Percentiles rank a stretch among this genome's conserved stretches.
phyloP scores from a whole-genome alignment of 2,329 filamentous ascomycete species.

The Fusarium avenaceum region DNA sequence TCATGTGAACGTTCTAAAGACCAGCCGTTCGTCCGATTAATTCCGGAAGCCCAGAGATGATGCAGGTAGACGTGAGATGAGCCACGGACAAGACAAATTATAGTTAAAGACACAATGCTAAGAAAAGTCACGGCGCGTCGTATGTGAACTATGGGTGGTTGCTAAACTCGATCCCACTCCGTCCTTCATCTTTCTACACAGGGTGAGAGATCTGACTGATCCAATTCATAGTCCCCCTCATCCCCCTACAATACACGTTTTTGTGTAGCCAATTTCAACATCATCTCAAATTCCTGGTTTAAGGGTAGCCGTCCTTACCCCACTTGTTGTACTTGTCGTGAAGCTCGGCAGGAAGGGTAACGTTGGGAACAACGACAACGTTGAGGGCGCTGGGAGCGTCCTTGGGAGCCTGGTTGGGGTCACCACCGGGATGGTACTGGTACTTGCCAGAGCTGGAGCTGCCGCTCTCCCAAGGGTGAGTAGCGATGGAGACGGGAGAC shows the following conservation, averaged over 20 bases:
- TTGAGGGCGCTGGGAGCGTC: conserved; percentile 96
- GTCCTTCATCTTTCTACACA: conserved; percentile 46
- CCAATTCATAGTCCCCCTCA: conserved; percentile 27
- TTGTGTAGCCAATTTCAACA: conserved; percentile 28
- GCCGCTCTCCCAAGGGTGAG: conserved; percentile 92
- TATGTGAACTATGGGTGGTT: conserved; percentile 46
- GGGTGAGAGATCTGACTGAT: conserved; percentile 19
- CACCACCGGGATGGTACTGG: conserved; percentile 88
- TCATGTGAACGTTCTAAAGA: background rate
- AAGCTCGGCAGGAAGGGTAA: conserved; percentile 90
- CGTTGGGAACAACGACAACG: conserved; percentile 92
- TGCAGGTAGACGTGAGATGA: background rate
- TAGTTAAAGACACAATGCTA: conserved; percentile 45
- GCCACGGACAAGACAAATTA: conserved; percentile 26
- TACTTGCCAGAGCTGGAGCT: conserved; percentile 71
- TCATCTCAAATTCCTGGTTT: conserved; percentile 44
- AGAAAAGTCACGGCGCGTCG: conserved; percentile 40
- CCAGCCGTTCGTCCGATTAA: conserved; percentile 13
- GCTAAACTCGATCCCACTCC: conserved; percentile 43
- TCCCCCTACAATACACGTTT: conserved; percentile 31
- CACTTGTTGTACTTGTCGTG: conserved; percentile 99
- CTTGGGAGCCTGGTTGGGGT: conserved; percentile 79
- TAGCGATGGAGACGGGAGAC: conserved; percentile 78
- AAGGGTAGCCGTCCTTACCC: conserved; percentile 93
- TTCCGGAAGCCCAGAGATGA: background rate